These are phyloP conservation scores for Kazachstania taianensis DNA, from an alignment of 805 yeast genomes.

Conservation along the genomic window DNA sequence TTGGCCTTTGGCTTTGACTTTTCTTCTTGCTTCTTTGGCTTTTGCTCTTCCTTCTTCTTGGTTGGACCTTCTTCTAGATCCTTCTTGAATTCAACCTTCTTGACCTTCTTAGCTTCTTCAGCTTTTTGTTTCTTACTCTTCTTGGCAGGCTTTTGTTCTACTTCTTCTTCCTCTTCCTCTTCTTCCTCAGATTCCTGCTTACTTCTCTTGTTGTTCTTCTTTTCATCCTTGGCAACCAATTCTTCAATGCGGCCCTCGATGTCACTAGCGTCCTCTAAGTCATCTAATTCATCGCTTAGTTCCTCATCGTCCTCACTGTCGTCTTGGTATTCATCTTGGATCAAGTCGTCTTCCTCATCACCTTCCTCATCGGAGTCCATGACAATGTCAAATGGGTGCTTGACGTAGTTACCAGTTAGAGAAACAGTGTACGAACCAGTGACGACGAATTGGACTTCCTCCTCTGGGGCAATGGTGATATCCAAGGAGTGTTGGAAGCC, in stretches of 20 bases:
- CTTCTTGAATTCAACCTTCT: conserved; percentile 81
- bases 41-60: conserved; percentile 26
- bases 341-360: conserved; percentile 38
- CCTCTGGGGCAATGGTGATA: conserved; percentile 83
- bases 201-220: conserved; percentile 29
- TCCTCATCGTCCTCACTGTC: conserved; percentile 71
- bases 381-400: conserved; percentile 74
- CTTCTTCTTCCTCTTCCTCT: too few relatives aligned
- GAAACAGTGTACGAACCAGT: conserved; percentile 93
- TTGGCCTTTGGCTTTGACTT: conserved; percentile 53
- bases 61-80: conserved; percentile 94
- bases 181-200: conserved; percentile 21
- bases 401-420: conserved; percentile 89
- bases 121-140: conserved; percentile 27
- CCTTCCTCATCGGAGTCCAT: conserved; percentile 37
- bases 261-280: conserved; percentile 58
- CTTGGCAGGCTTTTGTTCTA: conserved; percentile 17
- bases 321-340: conserved; percentile 52
- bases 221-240: conserved; percentile 53
- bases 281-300: conserved; percentile 34
- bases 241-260: conserved; percentile 66
- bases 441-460: conserved; percentile 87
- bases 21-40: too few relatives aligned
- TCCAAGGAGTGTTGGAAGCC: conserved; percentile 88
- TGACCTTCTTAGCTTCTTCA: conserved; percentile 32